Conservation (phyloP, 805 yeast genomes). For the Millerago galiae region DNA sequence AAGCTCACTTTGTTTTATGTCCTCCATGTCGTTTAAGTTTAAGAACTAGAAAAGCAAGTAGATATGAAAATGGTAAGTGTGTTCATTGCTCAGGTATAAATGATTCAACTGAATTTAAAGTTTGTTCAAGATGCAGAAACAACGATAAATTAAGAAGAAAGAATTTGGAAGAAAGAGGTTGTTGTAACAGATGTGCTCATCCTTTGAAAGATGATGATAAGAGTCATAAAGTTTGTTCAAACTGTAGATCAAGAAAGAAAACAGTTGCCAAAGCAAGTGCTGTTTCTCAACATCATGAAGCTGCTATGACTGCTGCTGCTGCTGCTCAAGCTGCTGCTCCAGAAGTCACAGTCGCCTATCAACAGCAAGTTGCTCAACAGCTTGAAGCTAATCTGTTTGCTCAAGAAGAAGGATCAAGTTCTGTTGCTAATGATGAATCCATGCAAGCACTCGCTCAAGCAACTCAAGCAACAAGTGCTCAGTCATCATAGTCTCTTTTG, state of each 20-base stretch:
- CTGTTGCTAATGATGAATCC: neutral
- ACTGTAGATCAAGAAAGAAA: conserved; percentile 52
- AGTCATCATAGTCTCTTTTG: neutral
- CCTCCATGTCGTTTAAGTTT: conserved; percentile 51
- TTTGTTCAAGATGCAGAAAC: conserved; percentile 58
- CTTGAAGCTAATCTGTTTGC: conserved; percentile 22
- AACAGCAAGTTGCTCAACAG: conserved; percentile 14
- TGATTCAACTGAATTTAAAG: conserved; percentile 44
- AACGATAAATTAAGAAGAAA: conserved; percentile 54
- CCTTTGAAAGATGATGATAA: conserved; percentile 38
- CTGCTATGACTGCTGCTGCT: conserved; percentile 5
- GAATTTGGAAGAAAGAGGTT: conserved; percentile 49
- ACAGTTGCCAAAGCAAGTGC: conserved; percentile 15
- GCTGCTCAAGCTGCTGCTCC: conserved; percentile 6
- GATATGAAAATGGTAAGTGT: conserved; percentile 60
- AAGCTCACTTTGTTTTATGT: conserved; percentile 50
- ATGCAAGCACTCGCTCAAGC: conserved; percentile 7
- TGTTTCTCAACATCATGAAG: conserved; percentile 1
- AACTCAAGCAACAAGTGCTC: conserved; percentile 1
- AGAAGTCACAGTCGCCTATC: conserved; percentile 3
- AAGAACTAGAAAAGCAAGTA: conserved; percentile 47
- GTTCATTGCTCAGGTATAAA: conserved; percentile 63
- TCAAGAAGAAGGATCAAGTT: conserved; percentile 6
- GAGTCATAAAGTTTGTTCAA: conserved; percentile 48
- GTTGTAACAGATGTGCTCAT: conserved; percentile 58